Conservation (phyloP, 495 filamentous ascomycete species). For the Podospora conica region DNA sequence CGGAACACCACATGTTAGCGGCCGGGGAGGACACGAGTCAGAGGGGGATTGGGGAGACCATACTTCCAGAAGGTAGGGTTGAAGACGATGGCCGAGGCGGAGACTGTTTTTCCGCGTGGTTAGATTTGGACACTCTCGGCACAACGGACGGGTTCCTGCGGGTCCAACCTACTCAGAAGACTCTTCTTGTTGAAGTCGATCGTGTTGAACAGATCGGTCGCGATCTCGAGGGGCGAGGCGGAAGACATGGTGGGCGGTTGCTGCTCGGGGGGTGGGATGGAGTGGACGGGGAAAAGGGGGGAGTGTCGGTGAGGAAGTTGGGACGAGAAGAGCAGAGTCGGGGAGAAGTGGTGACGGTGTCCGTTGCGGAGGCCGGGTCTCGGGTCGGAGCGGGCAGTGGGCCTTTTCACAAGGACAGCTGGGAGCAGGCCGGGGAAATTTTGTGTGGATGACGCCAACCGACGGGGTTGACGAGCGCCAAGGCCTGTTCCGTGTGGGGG, state of each 20-base stretch:
- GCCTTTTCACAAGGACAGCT: neutral
- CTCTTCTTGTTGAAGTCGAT: constrained; percentile 61
- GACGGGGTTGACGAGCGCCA: neutral
- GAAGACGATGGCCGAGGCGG: constrained; percentile 61
- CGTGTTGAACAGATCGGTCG: constrained; percentile 51
- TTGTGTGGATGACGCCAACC: constrained; percentile 7
- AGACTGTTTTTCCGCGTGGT: constrained; percentile 43
- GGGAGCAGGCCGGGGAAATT: neutral
- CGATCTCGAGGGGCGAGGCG: constrained; percentile 18
- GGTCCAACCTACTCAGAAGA: constrained; percentile 48
- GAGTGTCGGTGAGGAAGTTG: neutral
- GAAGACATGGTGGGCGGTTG: constrained; percentile 23
- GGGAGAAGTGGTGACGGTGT: constrained; percentile 1
- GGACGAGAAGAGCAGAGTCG: neutral
- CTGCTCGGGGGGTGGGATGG: neutral
- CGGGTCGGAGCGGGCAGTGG: neutral
- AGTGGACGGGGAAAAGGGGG: neutral
- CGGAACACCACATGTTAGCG: constrained; percentile 16
- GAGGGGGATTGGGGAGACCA: constrained; percentile 16
- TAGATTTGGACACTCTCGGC: neutral
- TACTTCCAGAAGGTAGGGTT: constrained; percentile 82
- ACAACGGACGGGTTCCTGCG: no score
- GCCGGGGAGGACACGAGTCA: neutral
- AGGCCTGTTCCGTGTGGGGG: neutral
- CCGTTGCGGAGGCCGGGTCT: neutral